A percentile compares a stretch with the other conserved stretches of the same genome.
Conservation (phyloP, 1,139 yeast genomes). For the Candida sp. region DNA sequence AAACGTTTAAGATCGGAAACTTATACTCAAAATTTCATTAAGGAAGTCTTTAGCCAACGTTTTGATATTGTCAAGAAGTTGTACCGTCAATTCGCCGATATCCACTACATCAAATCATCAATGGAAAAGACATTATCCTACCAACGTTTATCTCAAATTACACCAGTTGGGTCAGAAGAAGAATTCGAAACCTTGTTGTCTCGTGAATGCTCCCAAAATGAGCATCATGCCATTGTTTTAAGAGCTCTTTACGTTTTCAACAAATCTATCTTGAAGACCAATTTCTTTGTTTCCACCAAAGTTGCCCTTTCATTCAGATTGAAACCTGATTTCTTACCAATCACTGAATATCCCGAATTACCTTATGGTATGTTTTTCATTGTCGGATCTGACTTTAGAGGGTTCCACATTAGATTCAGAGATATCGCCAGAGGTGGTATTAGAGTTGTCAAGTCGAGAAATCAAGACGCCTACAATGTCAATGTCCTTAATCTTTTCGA, state of each 20-base stretch:
- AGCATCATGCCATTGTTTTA: slow-evolving; percentile 75
- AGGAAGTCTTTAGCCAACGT: slow-evolving; percentile 71
- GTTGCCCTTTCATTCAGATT: slow-evolving; percentile 93
- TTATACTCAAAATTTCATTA: slow-evolving; percentile 81
- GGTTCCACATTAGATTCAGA: slow-evolving; percentile 95
- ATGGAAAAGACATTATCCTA: slow-evolving; percentile 84
- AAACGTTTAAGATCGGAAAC: slow-evolving; percentile 93
- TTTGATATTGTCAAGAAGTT: slow-evolving; percentile 75
- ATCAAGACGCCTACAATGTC: slow-evolving; percentile 79
- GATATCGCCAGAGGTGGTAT: slow-evolving; percentile 99
- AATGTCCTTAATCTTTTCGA: slow-evolving; percentile 90
- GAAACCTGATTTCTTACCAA: slow-evolving; percentile 82
- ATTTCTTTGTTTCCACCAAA: slow-evolving; percentile 91
- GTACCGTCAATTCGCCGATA: slow-evolving; percentile 90
- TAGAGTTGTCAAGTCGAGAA: slow-evolving; percentile 88
- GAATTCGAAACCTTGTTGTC: slow-evolving; percentile 70
- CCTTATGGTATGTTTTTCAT: slow-evolving; percentile 95
- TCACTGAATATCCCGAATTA: slow-evolving; percentile 83
- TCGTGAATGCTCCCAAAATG: slow-evolving; percentile 76
- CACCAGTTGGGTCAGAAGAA: slow-evolving; percentile 70
- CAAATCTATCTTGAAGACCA: slow-evolving; percentile 85
- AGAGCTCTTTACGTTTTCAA: slow-evolving; percentile 83
- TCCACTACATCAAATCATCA: slow-evolving; percentile 74
- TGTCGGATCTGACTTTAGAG: slow-evolving; percentile 96
- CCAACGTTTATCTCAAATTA: slow-evolving; percentile 77